A percentile compares a stretch with the other conserved stretches of the same genome.
Conservation (phyloP, 2,329 filamentous ascomycete species). For the Sclerotiophoma versabilis region DNA sequence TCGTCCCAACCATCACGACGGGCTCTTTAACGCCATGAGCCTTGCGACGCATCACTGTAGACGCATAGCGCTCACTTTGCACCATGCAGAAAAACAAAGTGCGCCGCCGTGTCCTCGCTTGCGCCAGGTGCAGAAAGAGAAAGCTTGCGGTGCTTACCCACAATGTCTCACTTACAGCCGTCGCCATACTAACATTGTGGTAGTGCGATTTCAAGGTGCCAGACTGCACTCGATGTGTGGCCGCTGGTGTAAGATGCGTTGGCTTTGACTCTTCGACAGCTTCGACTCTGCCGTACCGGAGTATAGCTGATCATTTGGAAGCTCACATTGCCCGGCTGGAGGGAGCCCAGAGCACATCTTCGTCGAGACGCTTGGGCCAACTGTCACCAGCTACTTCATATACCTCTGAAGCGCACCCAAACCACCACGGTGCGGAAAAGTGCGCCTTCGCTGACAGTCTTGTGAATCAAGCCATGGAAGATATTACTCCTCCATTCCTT, state of each 20-base stretch:
- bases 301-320: conserved; percentile 45
- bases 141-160: conserved; percentile 42
- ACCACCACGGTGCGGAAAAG: conserved; percentile 28
- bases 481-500: conserved; percentile 46
- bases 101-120: conserved; percentile 45
- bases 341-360: conserved; percentile 23
- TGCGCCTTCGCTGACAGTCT: conserved; percentile 41
- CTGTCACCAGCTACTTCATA: conserved; percentile 36
- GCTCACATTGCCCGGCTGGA: conserved; percentile 41
- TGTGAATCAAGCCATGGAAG: conserved; percentile 45
- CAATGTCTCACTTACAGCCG: conserved; percentile 12
- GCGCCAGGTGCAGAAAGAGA: conserved; percentile 46
- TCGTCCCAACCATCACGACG: conserved; percentile 17
- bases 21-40: conserved; percentile 30
- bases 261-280: conserved; percentile 47
- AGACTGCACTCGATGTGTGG: conserved; percentile 43
- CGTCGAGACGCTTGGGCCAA: conserved; percentile 24
- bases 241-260: conserved; percentile 41
- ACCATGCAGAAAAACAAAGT: conserved; percentile 46
- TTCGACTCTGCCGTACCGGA: conserved; percentile 39
- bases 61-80: conserved; percentile 21
- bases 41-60: conserved; percentile 20
- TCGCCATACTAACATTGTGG: conserved; percentile 23
- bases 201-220: conserved; percentile 49
- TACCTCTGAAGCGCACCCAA: conserved; percentile 27